phyloP scores from a whole-genome alignment of 495 filamentous ascomycete species.

The Podospora comata region DNA sequence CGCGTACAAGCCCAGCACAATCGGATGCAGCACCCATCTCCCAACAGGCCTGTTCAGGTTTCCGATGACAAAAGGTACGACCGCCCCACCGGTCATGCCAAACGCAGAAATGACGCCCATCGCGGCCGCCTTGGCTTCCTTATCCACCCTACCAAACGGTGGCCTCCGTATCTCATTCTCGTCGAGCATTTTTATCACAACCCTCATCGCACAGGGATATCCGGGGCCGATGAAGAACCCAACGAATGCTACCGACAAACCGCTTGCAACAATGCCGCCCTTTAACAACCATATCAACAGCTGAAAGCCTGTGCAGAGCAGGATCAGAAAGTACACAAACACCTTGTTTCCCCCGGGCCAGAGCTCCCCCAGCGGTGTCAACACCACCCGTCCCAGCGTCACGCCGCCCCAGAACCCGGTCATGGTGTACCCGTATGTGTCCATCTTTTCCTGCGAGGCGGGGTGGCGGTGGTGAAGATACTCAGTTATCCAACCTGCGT shows the following conservation, averaged over 20 bases:
- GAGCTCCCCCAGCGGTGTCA: constrained; percentile 59
- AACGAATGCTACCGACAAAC: constrained; percentile 66
- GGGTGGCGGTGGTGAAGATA: constrained; percentile 61
- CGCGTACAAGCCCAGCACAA: constrained; percentile 62
- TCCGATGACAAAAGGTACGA: constrained; percentile 72
- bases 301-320: constrained; percentile 62
- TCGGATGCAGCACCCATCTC: constrained; percentile 72
- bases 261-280: constrained; percentile 61
- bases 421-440: constrained; percentile 71
- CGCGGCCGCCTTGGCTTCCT: constrained; percentile 53
- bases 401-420: constrained; percentile 83
- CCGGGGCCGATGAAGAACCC: constrained; percentile 77
- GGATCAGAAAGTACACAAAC: constrained; percentile 59
- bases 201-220: constrained; percentile 65
- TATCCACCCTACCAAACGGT: constrained; percentile 35
- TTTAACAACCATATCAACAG: constrained; percentile 73
- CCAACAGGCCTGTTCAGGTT: constrained; percentile 65
- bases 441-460: constrained; percentile 60
- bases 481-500: constrained; percentile 79
- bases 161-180: constrained; percentile 44
- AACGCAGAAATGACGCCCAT: constrained; percentile 69
- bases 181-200: constrained; percentile 62
- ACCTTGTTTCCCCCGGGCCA: constrained; percentile 61
- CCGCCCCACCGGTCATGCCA: constrained; percentile 70
- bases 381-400: constrained; percentile 65